A percentile compares a stretch with the other conserved stretches of the same genome.
Conservation (phyloP, 2,329 filamentous ascomycete genomes). For the Aspergillus sp. region DNA sequence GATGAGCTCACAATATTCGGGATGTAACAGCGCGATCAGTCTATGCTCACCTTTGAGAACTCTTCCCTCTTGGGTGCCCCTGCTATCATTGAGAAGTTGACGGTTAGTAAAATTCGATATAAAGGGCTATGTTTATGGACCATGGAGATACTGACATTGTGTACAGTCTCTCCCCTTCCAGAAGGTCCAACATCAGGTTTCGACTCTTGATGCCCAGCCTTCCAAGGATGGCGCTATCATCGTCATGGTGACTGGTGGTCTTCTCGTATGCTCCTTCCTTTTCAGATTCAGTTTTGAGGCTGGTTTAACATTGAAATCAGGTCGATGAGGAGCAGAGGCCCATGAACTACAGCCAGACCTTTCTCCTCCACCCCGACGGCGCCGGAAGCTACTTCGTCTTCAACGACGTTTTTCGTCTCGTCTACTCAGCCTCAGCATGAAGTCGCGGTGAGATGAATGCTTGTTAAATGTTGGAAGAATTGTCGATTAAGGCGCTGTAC, state of each 20-base stretch:
- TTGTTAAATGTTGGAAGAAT: background rate
- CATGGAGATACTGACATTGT: conserved; percentile 1
- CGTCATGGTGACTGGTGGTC: conserved; percentile 81
- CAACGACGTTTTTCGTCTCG: conserved; percentile 93
- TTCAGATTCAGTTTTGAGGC: background rate
- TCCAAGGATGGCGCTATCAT: conserved; percentile 67
- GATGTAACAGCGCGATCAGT: conserved; percentile 62
- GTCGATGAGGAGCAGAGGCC: conserved; percentile 80
- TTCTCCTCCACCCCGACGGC: conserved; percentile 72
- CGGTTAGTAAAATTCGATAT: conserved; percentile 50
- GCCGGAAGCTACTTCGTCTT: conserved; percentile 74
- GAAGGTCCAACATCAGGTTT: conserved; percentile 72
- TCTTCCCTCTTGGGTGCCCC: conserved; percentile 58
- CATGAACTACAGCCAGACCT: conserved; percentile 87
- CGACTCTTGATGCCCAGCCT: conserved; percentile 80
- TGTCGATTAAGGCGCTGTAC: background rate
- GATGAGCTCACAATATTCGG: conserved; percentile 8
- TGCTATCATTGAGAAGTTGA: conserved; percentile 74
- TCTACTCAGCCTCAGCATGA: conserved; percentile 49
- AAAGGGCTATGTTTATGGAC: conserved; percentile 2
- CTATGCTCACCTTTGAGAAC: conserved; percentile 92
- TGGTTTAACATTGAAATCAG: conserved; percentile 39
- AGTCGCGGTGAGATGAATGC: background rate
- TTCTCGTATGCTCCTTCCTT: conserved; percentile 59
- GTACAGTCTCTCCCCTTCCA: conserved; percentile 70